Evolutionary conservation across 805 yeast species (phyloP), one percentile per base, ranked within the genome.

Genomic region (Sugiyamaella boreocaroliniensis): DNA sequence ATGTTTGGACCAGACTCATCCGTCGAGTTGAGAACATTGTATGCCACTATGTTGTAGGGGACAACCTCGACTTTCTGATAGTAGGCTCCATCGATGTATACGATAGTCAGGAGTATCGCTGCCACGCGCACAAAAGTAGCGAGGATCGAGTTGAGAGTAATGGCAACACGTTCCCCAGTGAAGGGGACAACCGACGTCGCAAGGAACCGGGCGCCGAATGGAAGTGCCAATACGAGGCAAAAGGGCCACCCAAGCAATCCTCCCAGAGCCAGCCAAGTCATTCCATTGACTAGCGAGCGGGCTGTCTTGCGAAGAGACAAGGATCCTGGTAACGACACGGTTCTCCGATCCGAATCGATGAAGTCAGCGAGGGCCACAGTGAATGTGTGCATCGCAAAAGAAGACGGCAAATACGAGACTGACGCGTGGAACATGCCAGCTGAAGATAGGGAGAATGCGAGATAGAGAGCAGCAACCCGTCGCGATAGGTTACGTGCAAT

Each of bases 201-300:
- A 4, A 46, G 22, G 65, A 53, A 55, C 62, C 69, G 63, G 71
- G 80, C 1, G 71, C 47, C 16, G 79, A 82, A 74, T 1, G 96
- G 93, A 1, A 78, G 58, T 1, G 82, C 81, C 52, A 89, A 67
- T 0, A 77, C 81, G 52, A 87, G 67, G 0, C 84, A 79, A 67
- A 90, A 92, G 0, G 97, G 97, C 97, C 97, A 92, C 1, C 97
- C 97, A 29, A 86, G 57, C 1, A 90, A 62, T 0, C 92, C 92
- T 4, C 89, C 95, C n/a, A 85, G 57, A 18, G 78, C 67, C 40
- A 76, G 71, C 72, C 76, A 76, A 1, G 72, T 43, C 40, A 67
- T 50, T 3, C 63, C 63, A 26, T 44, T 20, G 15, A 56, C 56
- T 15, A 58, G 45, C 1, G 47, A 20, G 8, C 40, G 32, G 43